Evolutionary conservation across 495 filamentous ascomycete genomes (phyloP), one percentile per base, ranked within the genome.

Genomic region (Neurospora africana): DNA sequence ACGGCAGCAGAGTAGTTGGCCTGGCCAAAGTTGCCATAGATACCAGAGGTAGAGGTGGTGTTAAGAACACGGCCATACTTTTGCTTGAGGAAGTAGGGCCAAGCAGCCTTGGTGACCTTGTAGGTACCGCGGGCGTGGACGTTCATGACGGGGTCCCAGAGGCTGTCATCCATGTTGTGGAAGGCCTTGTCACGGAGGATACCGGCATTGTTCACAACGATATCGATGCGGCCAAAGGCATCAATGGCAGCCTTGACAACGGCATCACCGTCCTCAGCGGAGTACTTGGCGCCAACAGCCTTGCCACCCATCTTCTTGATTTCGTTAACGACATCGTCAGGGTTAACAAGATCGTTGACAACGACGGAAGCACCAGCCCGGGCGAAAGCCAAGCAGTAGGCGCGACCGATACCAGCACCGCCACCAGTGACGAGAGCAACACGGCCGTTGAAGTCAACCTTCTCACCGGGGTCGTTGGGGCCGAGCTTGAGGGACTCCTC

Each of bases 11-110:
- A 89, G 81, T 99, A 99, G 85, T 99, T 98, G 77, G 95, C 94
- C 84, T 99, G 95, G 71, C 95, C 95, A 77, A 99, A 99, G 87
- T 97, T 99, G 75, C 95, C 95, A 77, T 99, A 99, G 83, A 99
- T 98, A 82, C 95, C 95, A 79, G 91, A 94, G 43, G 95, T 97
- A 68, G 92, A 96, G 19, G 95, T 93, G 72, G 95, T 99, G 86
- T 99, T 99, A 80, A 99, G 86, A 70, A 99, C 87, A 78, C 95
- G 93, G 74, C 95, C 95, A 75, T 98, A 98, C 88, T 97, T 98
- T 84, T 99, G 96, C 87, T 98, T 97, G 38, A 98, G 87, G 86
- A 99, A 92, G 82, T 94, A 91, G 68, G 95, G 96, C 96, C 96
- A 99, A 19, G 95, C 95, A 73, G 95, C 95, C 87, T 97, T 98